phyloP scores from a whole-genome alignment of 345 rosid genomes.

The Populus simonii region DNA sequence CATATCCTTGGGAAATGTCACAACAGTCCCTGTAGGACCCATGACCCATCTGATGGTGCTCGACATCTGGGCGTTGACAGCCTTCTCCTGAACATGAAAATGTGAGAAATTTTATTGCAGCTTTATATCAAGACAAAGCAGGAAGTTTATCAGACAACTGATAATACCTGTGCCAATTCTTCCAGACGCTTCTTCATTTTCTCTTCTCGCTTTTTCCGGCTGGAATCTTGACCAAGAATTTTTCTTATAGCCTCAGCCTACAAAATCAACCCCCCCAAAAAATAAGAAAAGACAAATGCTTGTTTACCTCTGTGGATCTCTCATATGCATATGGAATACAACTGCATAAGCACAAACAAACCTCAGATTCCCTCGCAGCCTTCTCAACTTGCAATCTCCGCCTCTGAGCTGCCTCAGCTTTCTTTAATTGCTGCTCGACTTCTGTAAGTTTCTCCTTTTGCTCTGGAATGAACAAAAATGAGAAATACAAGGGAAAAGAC shows the following conservation, averaged over 20 bases:
- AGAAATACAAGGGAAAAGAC: background rate
- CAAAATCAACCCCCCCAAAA: constrained; percentile 6
- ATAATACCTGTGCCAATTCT: constrained; percentile 76
- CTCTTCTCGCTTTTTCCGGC: constrained; percentile 81
- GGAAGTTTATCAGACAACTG: background rate
- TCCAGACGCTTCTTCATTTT: constrained; percentile 75
- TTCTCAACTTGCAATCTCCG: constrained; percentile 86
- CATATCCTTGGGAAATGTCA: constrained; percentile 72
- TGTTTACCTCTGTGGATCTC: constrained; percentile 1
- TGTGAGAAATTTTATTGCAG: constrained; percentile 12
- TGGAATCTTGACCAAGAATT: constrained; percentile 94
- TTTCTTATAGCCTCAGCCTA: constrained; percentile 92
- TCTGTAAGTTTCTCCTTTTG: constrained; percentile 87
- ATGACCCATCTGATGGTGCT: constrained; percentile 59
- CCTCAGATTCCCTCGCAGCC: constrained; percentile 87
- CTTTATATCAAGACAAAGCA: constrained; percentile 3
- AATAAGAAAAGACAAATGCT: constrained; percentile 1
- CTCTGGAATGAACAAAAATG: constrained; percentile 37
- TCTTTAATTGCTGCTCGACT: constrained; percentile 81
- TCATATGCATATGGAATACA: background rate
- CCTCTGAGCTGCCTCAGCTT: constrained; percentile 89
- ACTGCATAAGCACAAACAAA: constrained; percentile 25
- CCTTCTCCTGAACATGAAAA: constrained; percentile 57
- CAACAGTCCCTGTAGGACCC: constrained; percentile 68
- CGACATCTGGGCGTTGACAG: constrained; percentile 49